Conservation (phyloP, 768 basidiomycete genomes). For the Psilocybe cyanescens region DNA sequence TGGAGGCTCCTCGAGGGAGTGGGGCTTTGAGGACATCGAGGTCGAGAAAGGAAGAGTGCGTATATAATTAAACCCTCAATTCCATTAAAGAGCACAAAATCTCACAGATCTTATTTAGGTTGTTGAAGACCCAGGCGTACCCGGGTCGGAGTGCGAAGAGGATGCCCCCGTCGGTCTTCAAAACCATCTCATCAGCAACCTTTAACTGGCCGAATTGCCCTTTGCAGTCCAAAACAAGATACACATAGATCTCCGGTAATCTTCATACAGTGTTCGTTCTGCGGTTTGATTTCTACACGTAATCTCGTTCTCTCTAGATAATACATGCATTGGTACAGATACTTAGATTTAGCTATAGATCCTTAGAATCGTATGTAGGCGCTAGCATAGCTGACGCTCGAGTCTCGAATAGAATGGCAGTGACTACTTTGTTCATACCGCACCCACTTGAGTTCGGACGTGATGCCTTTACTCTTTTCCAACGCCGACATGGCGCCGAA, state of each 20-base stretch:
- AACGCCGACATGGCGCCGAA: conserved; percentile 74
- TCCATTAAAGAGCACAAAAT: neutral
- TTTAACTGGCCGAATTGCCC: conserved; percentile 25
- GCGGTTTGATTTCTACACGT: neutral
- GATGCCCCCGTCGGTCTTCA: conserved; percentile 45
- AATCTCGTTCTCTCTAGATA: conserved; percentile 8
- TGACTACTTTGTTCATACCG: conserved; percentile 92
- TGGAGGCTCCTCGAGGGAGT: conserved; percentile 65
- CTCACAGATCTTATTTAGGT: conserved; percentile 46
- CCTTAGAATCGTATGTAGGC: conserved; percentile 72
- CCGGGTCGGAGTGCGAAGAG: conserved; percentile 63
- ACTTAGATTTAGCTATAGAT: conserved; percentile 16
- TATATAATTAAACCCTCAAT: conserved; percentile 4
- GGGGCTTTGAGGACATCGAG: conserved; percentile 81
- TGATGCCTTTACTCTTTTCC: conserved; percentile 41
- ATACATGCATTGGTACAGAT: neutral
- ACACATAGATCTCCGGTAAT: neutral
- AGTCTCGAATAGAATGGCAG: conserved; percentile 69
- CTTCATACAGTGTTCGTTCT: conserved; percentile 4
- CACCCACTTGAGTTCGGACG: conserved; percentile 73
- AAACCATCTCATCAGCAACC: conserved; percentile 34
- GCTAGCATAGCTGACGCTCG: conserved; percentile 97
- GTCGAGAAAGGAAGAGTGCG: conserved; percentile 64
- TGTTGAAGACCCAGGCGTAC: conserved; percentile 68
- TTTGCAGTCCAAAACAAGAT: neutral